Conservation (phyloP, 2,329 filamentous ascomycete species). For the Colletotrichum echinochloae region DNA sequence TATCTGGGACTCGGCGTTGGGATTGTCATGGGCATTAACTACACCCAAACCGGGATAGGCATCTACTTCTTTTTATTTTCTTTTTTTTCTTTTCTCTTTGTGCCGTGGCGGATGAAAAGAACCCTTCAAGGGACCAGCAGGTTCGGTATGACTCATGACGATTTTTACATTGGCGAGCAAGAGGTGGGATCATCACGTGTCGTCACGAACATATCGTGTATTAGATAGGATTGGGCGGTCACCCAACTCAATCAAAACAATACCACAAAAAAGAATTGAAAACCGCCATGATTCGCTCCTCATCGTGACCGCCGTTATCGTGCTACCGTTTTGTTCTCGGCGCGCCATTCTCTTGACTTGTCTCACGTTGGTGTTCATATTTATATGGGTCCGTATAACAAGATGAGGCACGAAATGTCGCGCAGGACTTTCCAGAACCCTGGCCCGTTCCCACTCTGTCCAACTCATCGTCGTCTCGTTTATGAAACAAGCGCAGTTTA, state of each 20-base stretch:
- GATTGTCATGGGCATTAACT: conserved; percentile 25
- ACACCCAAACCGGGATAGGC: conserved; percentile 34
- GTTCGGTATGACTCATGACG: conserved; percentile 40
- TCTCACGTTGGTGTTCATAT: background rate
- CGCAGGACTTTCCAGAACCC: conserved; percentile 12
- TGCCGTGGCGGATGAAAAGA: conserved; percentile 36
- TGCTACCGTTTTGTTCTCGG: background rate
- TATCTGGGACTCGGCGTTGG: conserved; percentile 38
- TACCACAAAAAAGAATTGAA: conserved; percentile 21
- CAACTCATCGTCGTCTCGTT: background rate
- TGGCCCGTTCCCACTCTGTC: background rate
- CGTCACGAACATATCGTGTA: conserved; percentile 24
- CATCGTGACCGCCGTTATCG: background rate
- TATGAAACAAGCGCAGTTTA: conserved; percentile 11
- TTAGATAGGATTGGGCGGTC: conserved; percentile 36
- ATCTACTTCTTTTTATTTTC: conserved; percentile 17
- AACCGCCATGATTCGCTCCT: background rate
- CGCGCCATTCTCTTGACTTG: background rate
- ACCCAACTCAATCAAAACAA: conserved; percentile 35
- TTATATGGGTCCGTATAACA: conserved; percentile 1
- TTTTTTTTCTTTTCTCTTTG: background rate
- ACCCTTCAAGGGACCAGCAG: conserved; percentile 25
- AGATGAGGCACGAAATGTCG: conserved; percentile 35
- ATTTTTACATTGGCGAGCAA: conserved; percentile 29
- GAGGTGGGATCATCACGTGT: conserved; percentile 16